Evolutionary conservation across 2,329 filamentous ascomycete species (phyloP).

Genomic region (Diaporthe aspalathi): DNA sequence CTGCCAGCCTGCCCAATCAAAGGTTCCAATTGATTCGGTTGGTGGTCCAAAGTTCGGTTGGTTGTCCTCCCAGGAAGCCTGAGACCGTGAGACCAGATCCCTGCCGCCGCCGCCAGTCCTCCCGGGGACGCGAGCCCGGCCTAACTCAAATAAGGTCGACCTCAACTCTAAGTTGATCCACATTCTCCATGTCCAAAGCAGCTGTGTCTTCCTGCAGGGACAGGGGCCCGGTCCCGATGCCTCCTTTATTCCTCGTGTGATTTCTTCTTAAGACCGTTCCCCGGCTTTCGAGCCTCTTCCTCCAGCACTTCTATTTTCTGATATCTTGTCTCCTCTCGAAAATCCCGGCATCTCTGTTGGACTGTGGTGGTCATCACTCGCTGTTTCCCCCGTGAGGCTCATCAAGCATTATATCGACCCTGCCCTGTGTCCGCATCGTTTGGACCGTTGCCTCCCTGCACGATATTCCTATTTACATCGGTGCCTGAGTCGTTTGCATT

Average conservation of each 20-base stretch:
- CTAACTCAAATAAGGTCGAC: slow-evolving; percentile 29
- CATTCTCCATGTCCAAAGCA: slow-evolving; percentile 27
- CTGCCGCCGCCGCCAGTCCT: background rate
- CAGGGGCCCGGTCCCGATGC: slow-evolving; percentile 23
- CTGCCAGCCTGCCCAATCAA: background rate
- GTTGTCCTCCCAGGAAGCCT: slow-evolving; percentile 3
- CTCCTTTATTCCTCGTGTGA: slow-evolving; percentile 28
- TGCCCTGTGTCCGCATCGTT: slow-evolving; percentile 14
- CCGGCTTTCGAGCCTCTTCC: background rate
- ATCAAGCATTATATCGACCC: background rate
- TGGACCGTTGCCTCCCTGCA: slow-evolving; percentile 1
- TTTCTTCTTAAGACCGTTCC: slow-evolving; percentile 27
- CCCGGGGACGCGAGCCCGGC: slow-evolving; percentile 12
- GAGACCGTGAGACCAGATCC: slow-evolving; percentile 11
- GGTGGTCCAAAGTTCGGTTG: slow-evolving; percentile 27
- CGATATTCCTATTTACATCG: background rate
- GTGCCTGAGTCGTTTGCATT: background rate
- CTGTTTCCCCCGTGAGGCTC: slow-evolving; percentile 1
- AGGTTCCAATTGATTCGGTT: slow-evolving; percentile 15
- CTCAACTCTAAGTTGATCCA: slow-evolving; percentile 27
- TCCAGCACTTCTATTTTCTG: background rate
- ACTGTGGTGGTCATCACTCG: slow-evolving; percentile 18
- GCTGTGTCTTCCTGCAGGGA: slow-evolving; percentile 29
- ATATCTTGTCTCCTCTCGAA: background rate
- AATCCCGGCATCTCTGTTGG: background rate